phyloP scores from a whole-genome alignment of 2,329 filamentous ascomycete genomes.

The Septoria linicola region DNA sequence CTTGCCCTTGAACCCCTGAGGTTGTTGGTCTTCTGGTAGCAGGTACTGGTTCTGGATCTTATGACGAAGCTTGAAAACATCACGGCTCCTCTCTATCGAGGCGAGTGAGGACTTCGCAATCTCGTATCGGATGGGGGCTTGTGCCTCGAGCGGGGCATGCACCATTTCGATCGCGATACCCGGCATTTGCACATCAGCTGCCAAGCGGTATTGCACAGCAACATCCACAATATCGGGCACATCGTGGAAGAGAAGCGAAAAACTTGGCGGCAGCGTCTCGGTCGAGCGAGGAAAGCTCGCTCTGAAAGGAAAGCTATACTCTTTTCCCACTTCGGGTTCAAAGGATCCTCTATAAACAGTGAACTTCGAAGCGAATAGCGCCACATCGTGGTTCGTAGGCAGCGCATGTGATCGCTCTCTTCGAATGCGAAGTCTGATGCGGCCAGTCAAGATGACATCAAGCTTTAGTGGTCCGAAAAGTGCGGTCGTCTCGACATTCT shows the following conservation, averaged over 20 bases:
- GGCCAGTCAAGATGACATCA: constrained; percentile 14
- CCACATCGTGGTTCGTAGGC: constrained; percentile 19
- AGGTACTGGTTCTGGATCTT: constrained; percentile 26
- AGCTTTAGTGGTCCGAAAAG: constrained; percentile 24
- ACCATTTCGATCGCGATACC: constrained; percentile 23
- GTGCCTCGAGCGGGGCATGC: constrained; percentile 9
- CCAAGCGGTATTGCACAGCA: constrained; percentile 17
- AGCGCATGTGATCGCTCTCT: constrained; percentile 19
- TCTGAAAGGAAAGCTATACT: constrained; percentile 17
- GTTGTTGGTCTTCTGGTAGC: constrained; percentile 24
- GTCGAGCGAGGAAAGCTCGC: constrained; percentile 16
- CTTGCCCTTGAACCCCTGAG: constrained; percentile 26
- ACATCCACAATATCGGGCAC: constrained; percentile 24
- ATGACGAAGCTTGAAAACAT: constrained; percentile 12
- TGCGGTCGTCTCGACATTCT: constrained; percentile 19
- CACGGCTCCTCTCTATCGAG: constrained; percentile 8
- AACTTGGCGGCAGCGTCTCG: constrained; percentile 17
- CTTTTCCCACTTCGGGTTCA: constrained; percentile 18
- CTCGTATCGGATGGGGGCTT: constrained; percentile 14
- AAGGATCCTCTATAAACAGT: constrained; percentile 22
- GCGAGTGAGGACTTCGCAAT: constrained; percentile 10
- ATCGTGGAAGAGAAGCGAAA: constrained; percentile 19
- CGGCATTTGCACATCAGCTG: constrained; percentile 18
- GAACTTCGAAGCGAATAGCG: constrained; percentile 14
- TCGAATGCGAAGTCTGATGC: constrained; percentile 18